These are phyloP conservation scores for Spirogloea muscicola DNA, from an alignment of 139 green algal genomes.

Conservation along the genomic window DNA sequence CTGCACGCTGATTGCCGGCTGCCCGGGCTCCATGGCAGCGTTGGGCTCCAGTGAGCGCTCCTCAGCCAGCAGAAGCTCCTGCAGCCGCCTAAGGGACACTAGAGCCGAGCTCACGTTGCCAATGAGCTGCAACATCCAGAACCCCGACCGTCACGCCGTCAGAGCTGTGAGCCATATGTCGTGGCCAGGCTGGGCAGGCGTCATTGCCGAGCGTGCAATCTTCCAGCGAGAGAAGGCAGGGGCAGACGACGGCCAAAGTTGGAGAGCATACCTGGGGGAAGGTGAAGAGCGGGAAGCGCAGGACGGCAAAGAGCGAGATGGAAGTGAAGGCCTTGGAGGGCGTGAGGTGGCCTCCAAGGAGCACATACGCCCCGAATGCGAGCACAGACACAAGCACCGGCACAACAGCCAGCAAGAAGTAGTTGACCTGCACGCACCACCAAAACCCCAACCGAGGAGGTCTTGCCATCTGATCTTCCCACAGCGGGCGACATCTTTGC, in stretches of 20 bases:
- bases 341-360: constrained; percentile 61
- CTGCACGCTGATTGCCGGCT: constrained; percentile 30
- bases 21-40: constrained; percentile 1
- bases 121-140: constrained; percentile 1
- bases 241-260: neutral
- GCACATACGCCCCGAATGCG: constrained; percentile 72
- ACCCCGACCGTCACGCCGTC: neutral
- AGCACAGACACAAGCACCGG: constrained; percentile 63
- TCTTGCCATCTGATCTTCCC: too few species aligned
- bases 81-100: constrained; percentile 35
- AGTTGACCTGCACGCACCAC: neutral
- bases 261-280: constrained; percentile 66
- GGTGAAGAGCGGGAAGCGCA: constrained; percentile 88
- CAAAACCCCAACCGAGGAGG: neutral
- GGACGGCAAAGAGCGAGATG: constrained; percentile 84
- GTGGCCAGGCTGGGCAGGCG: neutral
- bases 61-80: constrained; percentile 44
- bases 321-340: constrained; percentile 74
- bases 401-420: neutral
- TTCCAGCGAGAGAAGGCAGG: neutral
- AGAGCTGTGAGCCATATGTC: neutral
- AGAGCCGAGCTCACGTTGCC: constrained; percentile 16
- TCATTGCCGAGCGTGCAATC: neutral
- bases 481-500: neutral
- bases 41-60: constrained; percentile 11